A percentile compares a stretch with the other conserved stretches of the same genome.
phyloP scores from a whole-genome alignment of 208 protist genomes.

The Leishmania arabica region DNA sequence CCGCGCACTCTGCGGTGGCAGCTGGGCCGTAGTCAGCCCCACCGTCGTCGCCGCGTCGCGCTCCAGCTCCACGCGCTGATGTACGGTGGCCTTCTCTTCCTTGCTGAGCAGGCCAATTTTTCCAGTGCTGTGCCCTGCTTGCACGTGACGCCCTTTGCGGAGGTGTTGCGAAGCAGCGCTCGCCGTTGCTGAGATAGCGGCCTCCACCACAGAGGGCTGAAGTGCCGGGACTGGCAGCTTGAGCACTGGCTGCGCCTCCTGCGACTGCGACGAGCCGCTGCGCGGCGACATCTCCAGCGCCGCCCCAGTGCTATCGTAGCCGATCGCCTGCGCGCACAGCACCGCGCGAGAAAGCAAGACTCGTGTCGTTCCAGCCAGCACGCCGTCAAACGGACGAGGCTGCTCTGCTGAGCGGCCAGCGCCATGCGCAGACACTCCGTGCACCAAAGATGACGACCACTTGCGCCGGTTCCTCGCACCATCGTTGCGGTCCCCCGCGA shows the following conservation, averaged over 20 bases:
- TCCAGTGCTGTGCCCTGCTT: slow-evolving; percentile 27
- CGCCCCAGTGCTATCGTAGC: slow-evolving; percentile 37
- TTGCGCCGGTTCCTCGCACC: background rate
- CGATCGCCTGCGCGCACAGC: slow-evolving; percentile 59
- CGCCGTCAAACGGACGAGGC: slow-evolving; percentile 39
- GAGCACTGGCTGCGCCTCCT: slow-evolving; percentile 26
- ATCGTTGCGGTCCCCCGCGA: background rate
- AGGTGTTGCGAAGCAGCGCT: slow-evolving; percentile 5
- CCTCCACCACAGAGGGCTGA: slow-evolving; percentile 31
- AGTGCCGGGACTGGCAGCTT: slow-evolving; percentile 34
- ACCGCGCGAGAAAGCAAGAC: slow-evolving; percentile 65
- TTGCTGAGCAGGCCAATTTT: slow-evolving; percentile 29
- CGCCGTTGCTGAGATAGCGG: slow-evolving; percentile 22
- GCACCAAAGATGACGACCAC: background rate
- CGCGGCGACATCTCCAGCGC: slow-evolving; percentile 24
- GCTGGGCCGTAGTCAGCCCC: slow-evolving; percentile 12
- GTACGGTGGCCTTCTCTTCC: slow-evolving; percentile 29
- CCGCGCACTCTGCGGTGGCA: slow-evolving; percentile 20
- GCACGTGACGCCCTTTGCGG: slow-evolving; percentile 13
- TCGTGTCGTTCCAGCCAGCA: slow-evolving; percentile 73
- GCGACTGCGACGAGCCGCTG: background rate
- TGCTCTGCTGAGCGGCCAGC: background rate
- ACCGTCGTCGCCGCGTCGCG: slow-evolving; percentile 31
- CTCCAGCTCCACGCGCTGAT: slow-evolving; percentile 37
- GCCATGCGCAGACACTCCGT: background rate